These are phyloP conservation scores for Exophiala alcalophila DNA, from an alignment of 2,329 filamentous ascomycete species.

Conservation along the genomic window DNA sequence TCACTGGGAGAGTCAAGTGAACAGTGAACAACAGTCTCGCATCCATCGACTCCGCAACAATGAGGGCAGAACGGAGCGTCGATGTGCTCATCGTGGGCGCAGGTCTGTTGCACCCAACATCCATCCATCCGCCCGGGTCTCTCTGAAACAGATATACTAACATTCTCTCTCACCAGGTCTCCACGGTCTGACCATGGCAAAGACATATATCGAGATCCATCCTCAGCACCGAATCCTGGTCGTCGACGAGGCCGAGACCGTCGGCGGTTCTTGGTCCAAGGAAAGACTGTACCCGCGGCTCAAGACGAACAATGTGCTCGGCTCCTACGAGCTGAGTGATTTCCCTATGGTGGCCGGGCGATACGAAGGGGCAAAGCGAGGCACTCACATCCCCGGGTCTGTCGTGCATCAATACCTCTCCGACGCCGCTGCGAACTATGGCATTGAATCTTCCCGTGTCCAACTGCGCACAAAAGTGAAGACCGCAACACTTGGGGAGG, in stretches of 20 bases:
- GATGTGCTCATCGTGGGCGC: constrained; percentile 9
- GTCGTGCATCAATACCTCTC: constrained; percentile 57
- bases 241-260: constrained; percentile 55
- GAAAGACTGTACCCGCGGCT: constrained; percentile 65
- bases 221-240: constrained; percentile 57
- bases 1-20: no score
- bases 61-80: no score
- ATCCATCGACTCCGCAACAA: no score
- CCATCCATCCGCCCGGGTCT: neutral
- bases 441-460: constrained; percentile 48
- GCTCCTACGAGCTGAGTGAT: constrained; percentile 70
- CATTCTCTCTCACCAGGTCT: constrained; percentile 1
- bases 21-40: no score
- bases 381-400: constrained; percentile 58
- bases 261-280: constrained; percentile 69
- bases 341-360: constrained; percentile 63
- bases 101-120: neutral
- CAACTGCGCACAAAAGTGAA: constrained; percentile 53
- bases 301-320: constrained; percentile 70
- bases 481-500: constrained; percentile 43
- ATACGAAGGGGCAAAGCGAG: constrained; percentile 48
- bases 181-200: constrained; percentile 60
- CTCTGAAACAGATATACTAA: neutral
- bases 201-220: constrained; percentile 59
- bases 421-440: constrained; percentile 54